Percentiles rank a stretch among this genome's conserved stretches.
These are phyloP conservation scores for Syzygium malaccense DNA, from an alignment of 441 rosid species.

Conservation along the genomic window DNA sequence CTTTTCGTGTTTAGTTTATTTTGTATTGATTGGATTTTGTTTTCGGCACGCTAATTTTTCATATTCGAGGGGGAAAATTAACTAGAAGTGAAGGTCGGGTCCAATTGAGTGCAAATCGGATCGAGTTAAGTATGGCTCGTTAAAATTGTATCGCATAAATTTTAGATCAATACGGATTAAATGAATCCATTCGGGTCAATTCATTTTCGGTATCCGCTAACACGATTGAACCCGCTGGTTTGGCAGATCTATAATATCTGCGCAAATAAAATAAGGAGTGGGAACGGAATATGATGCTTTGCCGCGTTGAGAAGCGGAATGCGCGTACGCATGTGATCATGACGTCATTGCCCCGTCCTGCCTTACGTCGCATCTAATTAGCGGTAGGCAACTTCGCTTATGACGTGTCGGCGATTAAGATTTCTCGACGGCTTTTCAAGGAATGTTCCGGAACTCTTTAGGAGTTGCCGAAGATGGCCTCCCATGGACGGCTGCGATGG, in stretches of 20 bases:
- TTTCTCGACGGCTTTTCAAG: background rate
- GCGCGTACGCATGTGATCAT: background rate
- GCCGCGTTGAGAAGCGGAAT: background rate
- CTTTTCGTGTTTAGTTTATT: background rate
- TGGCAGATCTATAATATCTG: background rate
- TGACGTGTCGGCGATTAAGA: too few species aligned
- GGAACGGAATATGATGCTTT: background rate
- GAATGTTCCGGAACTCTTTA: background rate
- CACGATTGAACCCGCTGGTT: background rate
- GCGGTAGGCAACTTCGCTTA: background rate
- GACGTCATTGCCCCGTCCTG: background rate
- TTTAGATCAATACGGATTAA: background rate
- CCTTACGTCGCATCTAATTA: background rate
- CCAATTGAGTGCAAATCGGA: accelerated
- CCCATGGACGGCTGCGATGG: background rate
- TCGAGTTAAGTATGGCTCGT: background rate
- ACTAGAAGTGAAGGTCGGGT: background rate
- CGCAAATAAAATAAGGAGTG: background rate
- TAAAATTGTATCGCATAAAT: background rate
- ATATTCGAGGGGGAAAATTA: too few species aligned
- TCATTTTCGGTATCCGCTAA: background rate
- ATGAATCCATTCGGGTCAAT: background rate
- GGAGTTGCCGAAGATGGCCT: background rate
- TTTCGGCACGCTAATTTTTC: background rate
- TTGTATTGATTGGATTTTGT: background rate